phyloP scores from a whole-genome alignment of 208 protist genomes.

The Leishmania major region DNA sequence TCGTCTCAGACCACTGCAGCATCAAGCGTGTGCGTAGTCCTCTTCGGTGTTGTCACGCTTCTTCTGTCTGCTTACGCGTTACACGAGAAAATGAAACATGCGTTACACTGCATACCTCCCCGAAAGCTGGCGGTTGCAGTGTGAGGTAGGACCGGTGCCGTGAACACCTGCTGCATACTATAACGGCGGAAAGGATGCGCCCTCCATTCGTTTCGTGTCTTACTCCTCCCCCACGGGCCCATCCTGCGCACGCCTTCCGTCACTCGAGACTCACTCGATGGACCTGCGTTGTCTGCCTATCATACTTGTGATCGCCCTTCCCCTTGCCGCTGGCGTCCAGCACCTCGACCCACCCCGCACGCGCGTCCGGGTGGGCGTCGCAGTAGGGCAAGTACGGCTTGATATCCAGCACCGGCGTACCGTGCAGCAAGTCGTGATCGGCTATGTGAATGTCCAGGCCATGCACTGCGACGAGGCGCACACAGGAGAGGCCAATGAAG shows the following conservation, averaged over 20 bases:
- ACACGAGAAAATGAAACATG: not conserved
- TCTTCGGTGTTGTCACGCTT: not conserved
- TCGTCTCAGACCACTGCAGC: not conserved
- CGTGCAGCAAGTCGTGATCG: slow-evolving; percentile 95
- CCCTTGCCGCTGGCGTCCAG: slow-evolving; percentile 68
- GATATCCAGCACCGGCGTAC: slow-evolving; percentile 96
- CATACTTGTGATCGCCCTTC: slow-evolving; percentile 80
- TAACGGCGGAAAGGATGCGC: not conserved
- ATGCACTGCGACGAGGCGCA: slow-evolving; percentile 79
- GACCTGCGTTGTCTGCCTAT: slow-evolving; percentile 52
- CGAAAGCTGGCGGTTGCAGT: not conserved
- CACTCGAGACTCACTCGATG: slow-evolving; percentile 42
- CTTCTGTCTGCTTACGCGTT: not conserved
- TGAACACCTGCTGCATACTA: not conserved
- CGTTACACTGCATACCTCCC: not conserved
- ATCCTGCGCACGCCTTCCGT: not conserved
- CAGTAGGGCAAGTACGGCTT: slow-evolving; percentile 95
- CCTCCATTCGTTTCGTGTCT: too few relatives aligned
- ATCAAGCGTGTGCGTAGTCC: not conserved
- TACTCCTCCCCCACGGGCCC: too few relatives aligned
- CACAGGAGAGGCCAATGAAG: slow-evolving; percentile 90
- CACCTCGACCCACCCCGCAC: slow-evolving; percentile 82
- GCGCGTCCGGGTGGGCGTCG: slow-evolving; percentile 79
- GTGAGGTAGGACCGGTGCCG: not conserved
- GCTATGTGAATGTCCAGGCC: slow-evolving; percentile 86